Percentiles rank a stretch among this genome's conserved stretches.
Evolutionary conservation across 2,329 filamentous ascomycete genomes (phyloP).

Genomic region (Fusarium armeniacum): DNA sequence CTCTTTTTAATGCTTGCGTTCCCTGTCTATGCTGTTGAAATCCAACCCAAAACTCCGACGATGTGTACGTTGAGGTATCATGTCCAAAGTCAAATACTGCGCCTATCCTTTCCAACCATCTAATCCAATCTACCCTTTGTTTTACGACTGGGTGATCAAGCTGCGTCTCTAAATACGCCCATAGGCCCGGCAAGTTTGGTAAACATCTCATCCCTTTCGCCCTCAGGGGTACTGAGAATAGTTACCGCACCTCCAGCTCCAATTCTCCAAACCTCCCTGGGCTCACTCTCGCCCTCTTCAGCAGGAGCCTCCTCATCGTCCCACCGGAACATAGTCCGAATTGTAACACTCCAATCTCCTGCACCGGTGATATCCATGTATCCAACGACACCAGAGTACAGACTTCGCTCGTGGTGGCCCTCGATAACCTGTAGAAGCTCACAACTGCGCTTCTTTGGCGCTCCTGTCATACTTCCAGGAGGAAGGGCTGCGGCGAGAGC

Average conservation of each 20-base stretch:
- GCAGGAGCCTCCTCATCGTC: constrained; percentile 66
- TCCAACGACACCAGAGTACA: constrained; percentile 91
- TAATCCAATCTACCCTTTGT: constrained; percentile 1
- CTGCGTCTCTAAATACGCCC: constrained; percentile 62
- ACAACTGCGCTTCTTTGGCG: constrained; percentile 93
- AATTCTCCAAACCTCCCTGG: constrained; percentile 79
- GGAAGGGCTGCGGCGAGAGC: constrained; percentile 84
- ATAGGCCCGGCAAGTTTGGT: constrained; percentile 75
- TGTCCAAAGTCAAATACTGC: constrained; percentile 40
- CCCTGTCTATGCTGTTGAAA: constrained; percentile 50
- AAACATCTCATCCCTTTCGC: constrained; percentile 93
- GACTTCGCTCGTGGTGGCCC: constrained; percentile 69
- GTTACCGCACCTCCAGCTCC: constrained; percentile 94
- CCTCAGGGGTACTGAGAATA: constrained; percentile 81
- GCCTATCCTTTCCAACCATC: constrained; percentile 13
- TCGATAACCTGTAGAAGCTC: constrained; percentile 83
- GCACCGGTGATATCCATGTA: constrained; percentile 89
- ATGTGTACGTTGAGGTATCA: constrained; percentile 56
- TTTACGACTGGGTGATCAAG: constrained; percentile 32
- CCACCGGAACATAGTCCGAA: constrained; percentile 83
- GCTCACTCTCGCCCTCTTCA: constrained; percentile 50
- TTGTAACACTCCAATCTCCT: constrained; percentile 93
- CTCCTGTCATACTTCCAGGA: constrained; percentile 96
- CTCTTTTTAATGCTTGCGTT: constrained; percentile 30
- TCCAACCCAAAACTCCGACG: constrained; percentile 49